These are phyloP conservation scores for Excoecaria agallocha DNA, from an alignment of 345 rosid genomes.

Conservation along the genomic window DNA sequence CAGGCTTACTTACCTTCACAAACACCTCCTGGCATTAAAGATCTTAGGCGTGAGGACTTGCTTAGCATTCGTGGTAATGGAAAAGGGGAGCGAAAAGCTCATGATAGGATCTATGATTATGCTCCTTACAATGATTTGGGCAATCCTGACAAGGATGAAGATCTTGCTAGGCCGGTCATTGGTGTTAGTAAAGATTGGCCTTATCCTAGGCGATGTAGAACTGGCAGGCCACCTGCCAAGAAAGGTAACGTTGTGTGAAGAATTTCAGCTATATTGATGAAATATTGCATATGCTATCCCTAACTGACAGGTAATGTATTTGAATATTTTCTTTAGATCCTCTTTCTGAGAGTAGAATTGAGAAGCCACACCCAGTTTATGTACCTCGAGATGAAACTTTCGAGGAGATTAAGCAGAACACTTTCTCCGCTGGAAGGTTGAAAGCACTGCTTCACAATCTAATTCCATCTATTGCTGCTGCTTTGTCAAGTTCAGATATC, in stretches of 20 bases:
- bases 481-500: constrained; percentile 71
- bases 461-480: constrained; percentile 72
- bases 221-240: constrained; percentile 68
- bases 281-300: neutral
- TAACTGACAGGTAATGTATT: constrained; percentile 5
- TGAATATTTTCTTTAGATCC: constrained; percentile 42
- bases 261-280: neutral
- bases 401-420: constrained; percentile 85
- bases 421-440: constrained; percentile 78
- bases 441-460: constrained; percentile 92
- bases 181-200: constrained; percentile 57
- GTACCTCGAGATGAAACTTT: constrained; percentile 93
- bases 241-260: constrained; percentile 42
- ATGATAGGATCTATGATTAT: constrained; percentile 81
- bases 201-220: constrained; percentile 91
- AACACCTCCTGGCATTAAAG: constrained; percentile 74
- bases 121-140: constrained; percentile 84
- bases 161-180: constrained; percentile 64
- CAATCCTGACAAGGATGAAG: constrained; percentile 69
- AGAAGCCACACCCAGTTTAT: constrained; percentile 76
- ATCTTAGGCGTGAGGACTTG: constrained; percentile 67
- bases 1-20: constrained; percentile 70
- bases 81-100: constrained; percentile 62
- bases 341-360: constrained; percentile 66
- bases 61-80: constrained; percentile 65